A percentile compares a stretch with the other conserved stretches of the same genome.
phyloP scores from a whole-genome alignment of 2,329 filamentous ascomycete genomes.

The Aureobasidium subglaciale region DNA sequence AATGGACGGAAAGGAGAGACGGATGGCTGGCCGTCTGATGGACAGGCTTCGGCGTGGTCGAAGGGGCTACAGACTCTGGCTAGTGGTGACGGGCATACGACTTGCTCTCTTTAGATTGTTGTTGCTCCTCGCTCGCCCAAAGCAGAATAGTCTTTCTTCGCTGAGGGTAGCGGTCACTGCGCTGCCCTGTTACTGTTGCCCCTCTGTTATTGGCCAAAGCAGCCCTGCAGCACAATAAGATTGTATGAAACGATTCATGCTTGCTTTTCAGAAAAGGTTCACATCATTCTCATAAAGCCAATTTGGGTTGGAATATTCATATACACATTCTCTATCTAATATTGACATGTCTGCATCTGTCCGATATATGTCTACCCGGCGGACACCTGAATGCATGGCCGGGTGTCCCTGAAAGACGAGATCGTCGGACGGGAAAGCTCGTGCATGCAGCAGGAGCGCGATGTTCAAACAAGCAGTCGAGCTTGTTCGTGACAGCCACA shows the following conservation, averaged over 20 bases:
- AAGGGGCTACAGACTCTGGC: slow-evolving; percentile 10
- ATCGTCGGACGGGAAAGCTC: slow-evolving; percentile 10
- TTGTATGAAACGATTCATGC: not conserved
- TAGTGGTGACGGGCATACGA: not conserved
- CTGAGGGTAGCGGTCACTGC: slow-evolving; percentile 12
- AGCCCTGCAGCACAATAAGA: slow-evolving; percentile 7
- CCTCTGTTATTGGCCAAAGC: slow-evolving; percentile 15
- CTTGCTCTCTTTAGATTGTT: slow-evolving; percentile 14
- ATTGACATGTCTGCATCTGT: too few relatives aligned
- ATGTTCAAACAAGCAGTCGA: not conserved
- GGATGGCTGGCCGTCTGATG: not conserved
- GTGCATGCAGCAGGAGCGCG: slow-evolving; percentile 8
- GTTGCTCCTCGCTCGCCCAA: slow-evolving; percentile 10
- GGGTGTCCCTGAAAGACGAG: slow-evolving; percentile 7
- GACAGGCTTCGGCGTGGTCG: not conserved
- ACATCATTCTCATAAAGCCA: too few relatives aligned
- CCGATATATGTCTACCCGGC: not conserved
- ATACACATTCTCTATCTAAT: too few relatives aligned
- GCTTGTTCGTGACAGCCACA: slow-evolving; percentile 1
- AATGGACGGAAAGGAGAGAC: not conserved
- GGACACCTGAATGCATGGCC: not conserved
- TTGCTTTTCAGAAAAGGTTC: not conserved
- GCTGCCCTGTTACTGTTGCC: slow-evolving; percentile 5
- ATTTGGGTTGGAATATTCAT: not conserved
- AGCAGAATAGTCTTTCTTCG: slow-evolving; percentile 13